Evolutionary conservation across 208 protist species (phyloP).

Genomic region (Zelonia costaricensis): DNA sequence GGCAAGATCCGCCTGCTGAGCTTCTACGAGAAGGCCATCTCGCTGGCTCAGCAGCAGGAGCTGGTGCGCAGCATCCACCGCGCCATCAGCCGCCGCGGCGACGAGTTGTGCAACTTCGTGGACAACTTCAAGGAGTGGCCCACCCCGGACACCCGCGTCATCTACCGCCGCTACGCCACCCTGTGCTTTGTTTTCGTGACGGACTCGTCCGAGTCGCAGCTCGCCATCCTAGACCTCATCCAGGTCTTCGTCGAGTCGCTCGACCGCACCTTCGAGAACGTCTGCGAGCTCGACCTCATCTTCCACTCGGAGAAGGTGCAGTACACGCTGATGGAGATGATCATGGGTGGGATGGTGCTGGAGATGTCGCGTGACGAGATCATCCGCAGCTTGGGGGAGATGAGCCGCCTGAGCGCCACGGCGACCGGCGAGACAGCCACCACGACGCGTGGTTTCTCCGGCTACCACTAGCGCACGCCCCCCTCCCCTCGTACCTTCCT

Average conservation of each 20-base stretch:
- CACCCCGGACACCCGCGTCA: conserved; percentile 95
- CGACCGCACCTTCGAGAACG: conserved; percentile 97
- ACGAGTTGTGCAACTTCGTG: conserved; percentile 97
- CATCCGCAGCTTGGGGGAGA: conserved; percentile 64
- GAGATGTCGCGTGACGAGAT: conserved; percentile 96
- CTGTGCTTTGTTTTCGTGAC: conserved; percentile 98
- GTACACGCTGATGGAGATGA: conserved; percentile 97
- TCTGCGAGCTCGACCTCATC: conserved; percentile 99
- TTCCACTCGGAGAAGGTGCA: conserved; percentile 98
- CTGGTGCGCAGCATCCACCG: conserved; percentile 91
- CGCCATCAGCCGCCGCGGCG: conserved; percentile 91
- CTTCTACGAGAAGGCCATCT: conserved; percentile 94
- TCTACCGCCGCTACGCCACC: conserved; percentile 98
- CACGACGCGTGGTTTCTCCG: conserved; percentile 16
- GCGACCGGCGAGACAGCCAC: conserved; percentile 5
- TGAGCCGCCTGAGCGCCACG: conserved; percentile 45
- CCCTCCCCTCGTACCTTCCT: neutral
- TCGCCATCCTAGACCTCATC: conserved; percentile 98
- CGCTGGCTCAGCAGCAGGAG: conserved; percentile 79
- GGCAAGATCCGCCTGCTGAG: conserved; percentile 96
- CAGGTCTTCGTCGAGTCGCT: conserved; percentile 98
- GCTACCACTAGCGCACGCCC: conserved; percentile 13
- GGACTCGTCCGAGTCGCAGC: conserved; percentile 96
- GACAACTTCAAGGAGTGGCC: conserved; percentile 91
- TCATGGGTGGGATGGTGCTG: conserved; percentile 98